Percentiles rank a stretch among this genome's conserved stretches.
Conservation (phyloP, 345 rosid species). For the Clausena lansium region DNA sequence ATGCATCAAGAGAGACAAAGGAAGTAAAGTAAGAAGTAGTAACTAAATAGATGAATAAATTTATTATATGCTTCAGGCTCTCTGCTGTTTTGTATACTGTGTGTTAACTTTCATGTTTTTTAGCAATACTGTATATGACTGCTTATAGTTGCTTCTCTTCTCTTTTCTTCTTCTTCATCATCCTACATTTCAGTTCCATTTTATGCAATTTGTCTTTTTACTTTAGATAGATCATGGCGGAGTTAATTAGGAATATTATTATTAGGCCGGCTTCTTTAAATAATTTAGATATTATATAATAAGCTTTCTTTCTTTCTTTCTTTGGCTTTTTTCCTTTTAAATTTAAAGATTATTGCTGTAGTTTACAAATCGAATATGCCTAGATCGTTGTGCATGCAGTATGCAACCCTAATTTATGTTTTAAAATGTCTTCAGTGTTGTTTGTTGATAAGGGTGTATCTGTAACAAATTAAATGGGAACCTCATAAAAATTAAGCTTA, state of each 20-base stretch:
- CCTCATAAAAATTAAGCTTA: not conserved
- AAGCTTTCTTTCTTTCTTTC: not conserved
- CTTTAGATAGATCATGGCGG: not conserved
- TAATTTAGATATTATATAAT: not conserved
- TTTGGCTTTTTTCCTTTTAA: too few species aligned
- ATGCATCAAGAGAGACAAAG: slow-evolving; percentile 1
- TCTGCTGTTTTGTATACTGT: not conserved
- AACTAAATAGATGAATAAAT: slow-evolving; percentile 4
- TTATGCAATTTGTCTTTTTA: not conserved
- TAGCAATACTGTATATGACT: not conserved
- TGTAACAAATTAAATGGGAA: not conserved
- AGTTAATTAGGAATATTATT: not conserved
- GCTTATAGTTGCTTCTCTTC: not conserved
- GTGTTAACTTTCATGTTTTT: not conserved
- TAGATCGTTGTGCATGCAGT: not conserved
- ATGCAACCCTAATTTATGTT: not conserved
- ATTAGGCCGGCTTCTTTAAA: not conserved
- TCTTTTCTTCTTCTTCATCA: not conserved
- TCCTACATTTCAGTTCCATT: not conserved
- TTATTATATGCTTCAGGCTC: not conserved
- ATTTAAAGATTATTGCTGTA: not conserved
- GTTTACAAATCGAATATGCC: not conserved
- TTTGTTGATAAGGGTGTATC: not conserved
- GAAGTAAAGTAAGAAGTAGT: not conserved
- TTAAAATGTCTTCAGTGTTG: not conserved